Base-by-base conservation (phyloP, 2,329 filamentous ascomycete species). In the Ciborinia camelliae region DNA sequence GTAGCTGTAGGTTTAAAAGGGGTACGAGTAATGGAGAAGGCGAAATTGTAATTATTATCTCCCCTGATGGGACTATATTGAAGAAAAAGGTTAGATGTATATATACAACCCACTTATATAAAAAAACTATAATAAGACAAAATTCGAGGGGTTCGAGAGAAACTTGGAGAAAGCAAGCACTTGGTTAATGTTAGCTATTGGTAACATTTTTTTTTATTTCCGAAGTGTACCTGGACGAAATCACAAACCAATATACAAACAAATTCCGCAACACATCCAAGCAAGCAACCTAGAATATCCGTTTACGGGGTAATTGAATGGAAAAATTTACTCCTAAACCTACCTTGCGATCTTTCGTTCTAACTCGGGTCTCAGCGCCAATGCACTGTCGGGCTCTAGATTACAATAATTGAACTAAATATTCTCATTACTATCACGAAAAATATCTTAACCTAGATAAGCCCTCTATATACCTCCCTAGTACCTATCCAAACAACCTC, bases 281-380 rank as follows among this genome's bases (percentile, higher is more conserved):
- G 1, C 10, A 5, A 15, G 2, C 7, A 41, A 4, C 2, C 14
- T n/a, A n/a, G n/a, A 41, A 41, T 18, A 2, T 41, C 12, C 15
- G 14, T 15, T 15, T 15, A 41, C 12, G 39, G 14, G 39, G 39
- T 41, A 15, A 41, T 41, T 41, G 12, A 41, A 41, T 41, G 1
- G 10, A 26, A 20, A 1, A 20, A 20, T 23, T n/a, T n/a, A n/a
- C n/a, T n/a, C n/a, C n/a, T n/a, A n/a, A n/a, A n/a, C n/a, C n/a
- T n/a, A n/a, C 37, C 54, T 23, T 32, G 7, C 3, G 30, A 32
- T 43, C 39, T 57, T 14, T n/a, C 32, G 18, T 43, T 30, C 12
- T 9, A 23, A 59, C 55, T 47, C 55, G 55, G 55, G 55, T 59
- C 41, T 47, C 41, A 15, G 30, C 14, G 55, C 30, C 55, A 59